A percentile compares a stretch with the other conserved stretches of the same genome.
phyloP scores from a whole-genome alignment of 768 basidiomycete species.

The Neoboletus brunneissimus region DNA sequence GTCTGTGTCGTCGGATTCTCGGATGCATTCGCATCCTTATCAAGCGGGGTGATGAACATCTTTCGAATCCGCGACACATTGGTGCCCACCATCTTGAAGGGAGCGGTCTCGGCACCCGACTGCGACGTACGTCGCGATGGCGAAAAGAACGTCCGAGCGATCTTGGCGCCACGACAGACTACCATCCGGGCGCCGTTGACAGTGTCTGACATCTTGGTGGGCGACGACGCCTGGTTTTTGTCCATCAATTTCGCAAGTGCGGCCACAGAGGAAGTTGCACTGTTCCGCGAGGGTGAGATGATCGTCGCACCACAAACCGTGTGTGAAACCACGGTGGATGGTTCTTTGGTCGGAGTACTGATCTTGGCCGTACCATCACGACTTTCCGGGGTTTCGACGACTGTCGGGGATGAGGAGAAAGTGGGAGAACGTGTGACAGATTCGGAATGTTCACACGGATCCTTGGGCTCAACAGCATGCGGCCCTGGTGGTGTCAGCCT shows the following conservation, averaged over 20 bases:
- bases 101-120: background rate
- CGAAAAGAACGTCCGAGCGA: background rate
- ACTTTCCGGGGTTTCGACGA: background rate
- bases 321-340: background rate
- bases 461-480: too few species aligned
- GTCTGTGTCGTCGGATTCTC: slow-evolving; percentile 2
- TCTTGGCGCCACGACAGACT: background rate
- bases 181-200: background rate
- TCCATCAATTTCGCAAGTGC: background rate
- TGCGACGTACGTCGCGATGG: background rate
- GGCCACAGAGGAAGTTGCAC: background rate
- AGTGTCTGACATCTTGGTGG: too few species aligned
- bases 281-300: background rate
- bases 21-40: background rate
- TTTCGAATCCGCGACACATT: background rate
- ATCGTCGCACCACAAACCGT: background rate
- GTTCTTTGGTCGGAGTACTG: too few species aligned
- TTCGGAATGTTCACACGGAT: too few species aligned
- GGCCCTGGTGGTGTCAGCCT: too few species aligned
- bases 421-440: background rate
- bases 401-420: background rate
- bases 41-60: slow-evolving; percentile 4
- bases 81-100: background rate
- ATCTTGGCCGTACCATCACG: background rate
- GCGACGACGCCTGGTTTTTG: too few species aligned